A percentile compares a stretch with the other conserved stretches of the same genome.
These are phyloP conservation scores for Balakata baccata DNA, from an alignment of 345 rosid species.

Conservation along the genomic window DNA sequence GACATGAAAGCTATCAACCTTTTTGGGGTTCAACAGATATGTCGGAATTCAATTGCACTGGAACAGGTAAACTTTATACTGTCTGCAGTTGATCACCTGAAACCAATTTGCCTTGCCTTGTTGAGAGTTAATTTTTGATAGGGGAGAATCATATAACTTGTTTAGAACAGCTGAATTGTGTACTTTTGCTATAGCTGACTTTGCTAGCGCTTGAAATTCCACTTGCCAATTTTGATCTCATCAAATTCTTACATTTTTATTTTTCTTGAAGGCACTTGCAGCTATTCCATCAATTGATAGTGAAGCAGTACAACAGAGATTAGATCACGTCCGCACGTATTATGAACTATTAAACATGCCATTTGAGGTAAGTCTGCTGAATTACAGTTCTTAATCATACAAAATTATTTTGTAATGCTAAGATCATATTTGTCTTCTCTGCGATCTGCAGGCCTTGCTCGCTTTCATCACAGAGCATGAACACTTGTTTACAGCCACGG, in stretches of 20 bases:
- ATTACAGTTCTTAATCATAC: neutral
- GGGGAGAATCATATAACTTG: neutral
- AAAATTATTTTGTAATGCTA: slow-evolving; percentile 1
- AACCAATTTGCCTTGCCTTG: neutral
- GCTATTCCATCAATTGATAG: slow-evolving; percentile 85
- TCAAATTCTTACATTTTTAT: neutral
- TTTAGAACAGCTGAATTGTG: neutral
- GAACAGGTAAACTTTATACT: slow-evolving; percentile 61
- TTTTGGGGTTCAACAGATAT: slow-evolving; percentile 98
- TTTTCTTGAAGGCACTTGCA: slow-evolving; percentile 68
- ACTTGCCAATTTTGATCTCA: neutral
- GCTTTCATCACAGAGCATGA: slow-evolving; percentile 79
- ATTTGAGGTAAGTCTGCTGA: slow-evolving; percentile 64
- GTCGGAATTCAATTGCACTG: slow-evolving; percentile 91
- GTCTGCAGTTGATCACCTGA: neutral
- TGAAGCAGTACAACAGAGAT: slow-evolving; percentile 63
- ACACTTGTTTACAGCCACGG: slow-evolving; percentile 58
- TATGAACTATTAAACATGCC: slow-evolving; percentile 94
- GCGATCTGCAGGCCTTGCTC: slow-evolving; percentile 65
- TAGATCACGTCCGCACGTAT: slow-evolving; percentile 86
- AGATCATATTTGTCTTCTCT: neutral
- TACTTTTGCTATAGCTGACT: neutral
- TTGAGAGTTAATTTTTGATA: too few relatives aligned
- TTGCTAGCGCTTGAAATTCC: neutral
- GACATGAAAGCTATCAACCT: slow-evolving; percentile 81